Evolutionary conservation across 768 basidiomycete genomes (phyloP), one percentile per base, ranked within the genome.

Genomic region (Rhodotorula diobovata): DNA sequence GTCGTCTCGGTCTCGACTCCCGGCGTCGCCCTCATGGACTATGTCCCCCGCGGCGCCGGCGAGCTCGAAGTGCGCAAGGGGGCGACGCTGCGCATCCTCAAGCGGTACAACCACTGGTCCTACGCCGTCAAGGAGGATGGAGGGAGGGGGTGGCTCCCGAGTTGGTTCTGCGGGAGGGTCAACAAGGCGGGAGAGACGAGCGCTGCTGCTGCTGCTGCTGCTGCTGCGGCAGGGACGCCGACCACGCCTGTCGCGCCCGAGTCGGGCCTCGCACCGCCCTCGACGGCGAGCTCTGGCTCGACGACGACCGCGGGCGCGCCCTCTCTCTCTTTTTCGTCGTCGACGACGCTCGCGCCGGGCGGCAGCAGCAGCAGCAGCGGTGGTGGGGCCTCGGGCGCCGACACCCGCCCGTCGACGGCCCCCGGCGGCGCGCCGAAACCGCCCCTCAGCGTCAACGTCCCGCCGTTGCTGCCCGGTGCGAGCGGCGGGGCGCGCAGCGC

Each of bases 1-100:
- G 96, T 99, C 79, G 88, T 97, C 70, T 93, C 91, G n/a, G 94
- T 93, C 21, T 94, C 93, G 78, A 98, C 95, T 83, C 93, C 96
- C 15, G 96, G 94, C 41, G 84, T 97, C 68, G 93, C 93, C 1
- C 81, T 98, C 77, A 98, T 94, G 94, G 93, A 97, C 76, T 98
- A 96, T 81, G 87, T 87, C 81, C 90, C 90, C 82, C 91, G 93
- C 77, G 93, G 93, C 2, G 90, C 91, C 9, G 94, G 96, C 75
- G 95, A 98, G 81, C 82, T 98, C 69, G 88, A 90, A 76, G 82
- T 98, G 53, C 85, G 85, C 61, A 96, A 95, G 79, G 93, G 94
- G 75, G 92, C 97, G 79, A 82, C 86, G 32, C 78, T 99, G 73
- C 84, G 92, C 74, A 94, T 99, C 53, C 96, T 97, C 82, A 98